phyloP scores from a whole-genome alignment of 2,329 filamentous ascomycete genomes.

The Scortechinia acanthostroma region DNA sequence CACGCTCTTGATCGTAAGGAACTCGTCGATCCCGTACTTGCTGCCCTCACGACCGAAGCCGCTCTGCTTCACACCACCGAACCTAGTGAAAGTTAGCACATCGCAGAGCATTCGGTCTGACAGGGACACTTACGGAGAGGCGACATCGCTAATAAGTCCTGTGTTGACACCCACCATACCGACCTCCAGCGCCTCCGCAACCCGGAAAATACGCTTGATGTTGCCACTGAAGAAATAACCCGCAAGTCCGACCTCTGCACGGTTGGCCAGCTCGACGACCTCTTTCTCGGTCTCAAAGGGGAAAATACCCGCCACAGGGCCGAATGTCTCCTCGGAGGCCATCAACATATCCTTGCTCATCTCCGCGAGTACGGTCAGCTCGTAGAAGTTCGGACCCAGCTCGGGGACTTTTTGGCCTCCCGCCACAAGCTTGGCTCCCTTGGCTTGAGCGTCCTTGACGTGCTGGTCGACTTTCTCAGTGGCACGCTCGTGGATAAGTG shows the following conservation, averaged over 20 bases:
- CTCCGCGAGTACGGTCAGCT: conserved; percentile 57
- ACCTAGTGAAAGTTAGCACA: conserved; percentile 17
- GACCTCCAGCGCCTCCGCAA: conserved; percentile 61
- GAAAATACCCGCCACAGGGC: conserved; percentile 55
- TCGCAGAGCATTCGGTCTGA: not conserved
- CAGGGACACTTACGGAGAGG: conserved; percentile 11
- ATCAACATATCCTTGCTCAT: conserved; percentile 50
- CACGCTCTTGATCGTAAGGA: conserved; percentile 45
- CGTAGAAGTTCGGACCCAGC: conserved; percentile 64
- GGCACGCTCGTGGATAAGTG: conserved; percentile 61
- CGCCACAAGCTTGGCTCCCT: conserved; percentile 49
- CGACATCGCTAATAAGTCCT: conserved; percentile 25
- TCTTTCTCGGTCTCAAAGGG: conserved; percentile 62
- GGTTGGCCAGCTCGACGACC: conserved; percentile 48
- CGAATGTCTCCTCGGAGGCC: conserved; percentile 56
- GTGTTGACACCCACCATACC: conserved; percentile 66
- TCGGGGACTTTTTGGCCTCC: conserved; percentile 57
- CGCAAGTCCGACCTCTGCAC: conserved; percentile 55
- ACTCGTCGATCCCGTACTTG: conserved; percentile 54
- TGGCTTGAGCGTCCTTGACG: conserved; percentile 53
- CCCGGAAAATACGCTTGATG: conserved; percentile 55
- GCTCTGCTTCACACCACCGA: conserved; percentile 55
- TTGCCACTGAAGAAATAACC: conserved; percentile 66
- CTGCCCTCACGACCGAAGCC: conserved; percentile 55
- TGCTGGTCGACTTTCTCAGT: conserved; percentile 55